Evolutionary conservation across 2,329 filamentous ascomycete species (phyloP).

Genomic region (Nigrospora oryzae): DNA sequence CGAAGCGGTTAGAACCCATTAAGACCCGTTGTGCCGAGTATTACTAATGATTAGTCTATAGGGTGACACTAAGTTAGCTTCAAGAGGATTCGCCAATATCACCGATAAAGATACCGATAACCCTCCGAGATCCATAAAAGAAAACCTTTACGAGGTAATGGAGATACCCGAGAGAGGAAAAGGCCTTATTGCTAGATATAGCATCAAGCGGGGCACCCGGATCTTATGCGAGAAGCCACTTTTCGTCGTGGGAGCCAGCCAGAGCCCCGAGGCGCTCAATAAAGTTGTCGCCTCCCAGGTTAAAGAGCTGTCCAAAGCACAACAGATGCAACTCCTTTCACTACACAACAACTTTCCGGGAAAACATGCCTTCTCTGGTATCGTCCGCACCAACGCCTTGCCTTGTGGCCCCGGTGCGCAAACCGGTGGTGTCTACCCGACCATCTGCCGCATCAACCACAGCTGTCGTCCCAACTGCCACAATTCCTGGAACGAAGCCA

Average conservation of each 20-base stretch:
- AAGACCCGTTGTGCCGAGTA: not conserved
- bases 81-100: not conserved
- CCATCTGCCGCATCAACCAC: slow-evolving; percentile 24
- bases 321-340: slow-evolving; percentile 10
- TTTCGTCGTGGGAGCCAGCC: slow-evolving; percentile 16
- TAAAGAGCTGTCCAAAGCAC: slow-evolving; percentile 5
- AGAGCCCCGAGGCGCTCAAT: not conserved
- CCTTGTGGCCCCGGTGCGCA: slow-evolving; percentile 15
- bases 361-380: slow-evolving; percentile 13
- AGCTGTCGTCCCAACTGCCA: slow-evolving; percentile 22
- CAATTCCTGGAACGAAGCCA: slow-evolving; percentile 17
- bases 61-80: not conserved
- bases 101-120: not conserved
- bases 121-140: not conserved
- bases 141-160: slow-evolving; percentile 8
- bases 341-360: slow-evolving; percentile 24
- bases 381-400: slow-evolving; percentile 21
- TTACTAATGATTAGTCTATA: not conserved
- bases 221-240: slow-evolving; percentile 29
- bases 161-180: slow-evolving; percentile 25
- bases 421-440: slow-evolving; percentile 17
- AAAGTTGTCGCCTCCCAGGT: slow-evolving; percentile 4
- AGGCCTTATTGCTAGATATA: slow-evolving; percentile 25
- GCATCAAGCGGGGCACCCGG: slow-evolving; percentile 27
- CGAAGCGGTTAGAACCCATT: not conserved